Evolutionary conservation across 192 early-diverging fungal species (phyloP), one percentile per base, ranked within the genome.

Genomic region (Umbelopsis vinacea): DNA sequence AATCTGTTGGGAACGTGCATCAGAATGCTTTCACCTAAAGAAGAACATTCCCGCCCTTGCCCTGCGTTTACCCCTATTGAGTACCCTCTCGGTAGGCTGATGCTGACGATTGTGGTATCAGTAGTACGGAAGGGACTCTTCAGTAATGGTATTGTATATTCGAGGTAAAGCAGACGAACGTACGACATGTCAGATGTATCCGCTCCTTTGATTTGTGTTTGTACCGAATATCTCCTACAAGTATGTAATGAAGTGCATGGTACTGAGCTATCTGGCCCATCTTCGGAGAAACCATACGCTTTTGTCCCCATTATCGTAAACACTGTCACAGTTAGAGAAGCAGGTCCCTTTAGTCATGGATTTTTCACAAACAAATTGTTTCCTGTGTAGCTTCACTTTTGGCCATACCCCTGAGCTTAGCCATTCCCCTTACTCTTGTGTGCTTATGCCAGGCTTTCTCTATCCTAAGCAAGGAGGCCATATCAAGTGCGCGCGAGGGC

Each of bases 21-120:
- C 26, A 35, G 33, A 63, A 63, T 63, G 57, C 57, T 63, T 37
- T 63, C 17, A 35, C 57, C 57, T 29, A 63, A 63, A 29, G 29
- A 11, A 37, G 57, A 26, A 63, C 57, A 63, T 63, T 63, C 57
- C 57, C 57, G 57, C 57, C 57, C 57, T 63, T 63, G 57, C 57
- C 57, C 57, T 63, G 14, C 33, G 23, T 12, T 14, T 29, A 14
- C 57, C 57, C 57, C 33, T 37, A 29, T 63, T 15, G 19, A 17
- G 15, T 21, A 50, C 17, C 48, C 17, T 50, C 15, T 50, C 48
- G 48, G 48, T 19, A 17, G 15, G 11, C n/a, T 50, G 19, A 10
- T 50, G 48, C n/a, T 21, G 4, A 15, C 19, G 19, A 50, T n/a
- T 21, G 17, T 17, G 7, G 5, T 4, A 43, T 43, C 40, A 43